Percentiles rank a stretch among this genome's conserved stretches.
These are phyloP conservation scores for Suillus ampliporus DNA, from an alignment of 768 basidiomycete species.

Conservation along the genomic window DNA sequence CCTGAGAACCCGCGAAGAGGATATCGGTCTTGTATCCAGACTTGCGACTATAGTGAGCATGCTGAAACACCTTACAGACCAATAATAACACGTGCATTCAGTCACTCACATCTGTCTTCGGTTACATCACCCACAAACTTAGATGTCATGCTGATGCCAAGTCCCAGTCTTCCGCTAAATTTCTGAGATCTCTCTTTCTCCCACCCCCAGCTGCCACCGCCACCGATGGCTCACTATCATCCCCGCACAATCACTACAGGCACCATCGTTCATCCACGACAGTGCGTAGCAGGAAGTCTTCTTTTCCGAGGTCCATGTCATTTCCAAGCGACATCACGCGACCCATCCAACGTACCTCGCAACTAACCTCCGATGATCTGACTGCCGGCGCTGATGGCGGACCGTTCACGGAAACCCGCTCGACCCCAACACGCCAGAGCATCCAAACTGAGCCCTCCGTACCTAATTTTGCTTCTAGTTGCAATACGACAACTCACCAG, in stretches of 20 bases:
- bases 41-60: slow-evolving; percentile 58
- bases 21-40: slow-evolving; percentile 61
- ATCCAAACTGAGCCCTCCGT: slow-evolving; percentile 23
- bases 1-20: slow-evolving; percentile 68
- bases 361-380: slow-evolving; percentile 19
- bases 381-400: slow-evolving; percentile 9
- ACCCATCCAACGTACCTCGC: slow-evolving; percentile 21
- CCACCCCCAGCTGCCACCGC: slow-evolving; percentile 27
- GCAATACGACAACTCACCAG: slow-evolving; percentile 10
- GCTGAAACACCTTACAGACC: background rate
- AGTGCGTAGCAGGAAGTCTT: slow-evolving; percentile 32
- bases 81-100: slow-evolving; percentile 32
- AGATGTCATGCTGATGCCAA: slow-evolving; percentile 45
- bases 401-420: slow-evolving; percentile 6
- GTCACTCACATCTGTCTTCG: slow-evolving; percentile 66
- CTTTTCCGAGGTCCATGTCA: slow-evolving; percentile 29
- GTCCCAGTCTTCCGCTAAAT: slow-evolving; percentile 27
- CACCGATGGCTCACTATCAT: slow-evolving; percentile 17
- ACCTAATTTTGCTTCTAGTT: slow-evolving; percentile 18
- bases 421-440: slow-evolving; percentile 14
- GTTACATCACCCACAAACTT: slow-evolving; percentile 59
- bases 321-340: slow-evolving; percentile 24
- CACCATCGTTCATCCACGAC: slow-evolving; percentile 28
- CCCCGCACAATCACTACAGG: slow-evolving; percentile 12
- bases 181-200: slow-evolving; percentile 47